Conservation (phyloP, 2,329 filamentous ascomycete genomes). For the Aspergillus neoniger region DNA sequence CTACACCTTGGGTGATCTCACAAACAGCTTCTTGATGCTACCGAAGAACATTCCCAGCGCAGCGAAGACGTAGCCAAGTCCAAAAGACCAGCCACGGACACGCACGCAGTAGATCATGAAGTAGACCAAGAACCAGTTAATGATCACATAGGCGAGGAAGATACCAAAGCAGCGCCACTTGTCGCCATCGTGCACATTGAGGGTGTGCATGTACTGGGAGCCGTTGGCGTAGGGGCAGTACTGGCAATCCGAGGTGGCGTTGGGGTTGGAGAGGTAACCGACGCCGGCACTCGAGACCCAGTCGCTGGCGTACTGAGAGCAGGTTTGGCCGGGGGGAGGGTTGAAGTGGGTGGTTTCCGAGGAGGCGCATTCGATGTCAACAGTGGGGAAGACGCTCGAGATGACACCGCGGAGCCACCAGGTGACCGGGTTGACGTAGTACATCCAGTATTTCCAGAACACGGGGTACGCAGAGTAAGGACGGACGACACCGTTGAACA, state of each 20-base stretch:
- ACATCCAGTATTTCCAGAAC: slow-evolving; percentile 74
- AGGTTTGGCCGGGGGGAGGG: slow-evolving; percentile 65
- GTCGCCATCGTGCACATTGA: slow-evolving; percentile 58
- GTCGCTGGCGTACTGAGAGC: slow-evolving; percentile 61
- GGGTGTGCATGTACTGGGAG: slow-evolving; percentile 63
- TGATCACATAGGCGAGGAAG: slow-evolving; percentile 69
- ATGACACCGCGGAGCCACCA: slow-evolving; percentile 74
- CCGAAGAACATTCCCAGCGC: slow-evolving; percentile 46
- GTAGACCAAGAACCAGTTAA: slow-evolving; percentile 72
- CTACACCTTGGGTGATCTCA: slow-evolving; percentile 23
- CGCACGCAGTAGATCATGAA: slow-evolving; percentile 77
- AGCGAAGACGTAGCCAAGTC: slow-evolving; percentile 61
- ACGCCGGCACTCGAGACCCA: slow-evolving; percentile 54
- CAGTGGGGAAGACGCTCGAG: slow-evolving; percentile 59
- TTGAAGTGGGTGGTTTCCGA: slow-evolving; percentile 67
- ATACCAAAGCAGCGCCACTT: slow-evolving; percentile 76
- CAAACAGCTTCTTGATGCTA: slow-evolving; percentile 31
- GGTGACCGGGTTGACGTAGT: slow-evolving; percentile 68
- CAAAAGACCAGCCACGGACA: slow-evolving; percentile 70
- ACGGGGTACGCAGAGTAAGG: slow-evolving; percentile 65
- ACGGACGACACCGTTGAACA: slow-evolving; percentile 77
- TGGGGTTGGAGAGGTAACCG: slow-evolving; percentile 66
- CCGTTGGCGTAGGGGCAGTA: slow-evolving; percentile 71
- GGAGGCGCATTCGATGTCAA: slow-evolving; percentile 54
- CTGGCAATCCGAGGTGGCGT: slow-evolving; percentile 61